A percentile compares a stretch with the other conserved stretches of the same genome.
phyloP scores from a whole-genome alignment of 2,329 filamentous ascomycete genomes.

The Trichoderma pleuroti region DNA sequence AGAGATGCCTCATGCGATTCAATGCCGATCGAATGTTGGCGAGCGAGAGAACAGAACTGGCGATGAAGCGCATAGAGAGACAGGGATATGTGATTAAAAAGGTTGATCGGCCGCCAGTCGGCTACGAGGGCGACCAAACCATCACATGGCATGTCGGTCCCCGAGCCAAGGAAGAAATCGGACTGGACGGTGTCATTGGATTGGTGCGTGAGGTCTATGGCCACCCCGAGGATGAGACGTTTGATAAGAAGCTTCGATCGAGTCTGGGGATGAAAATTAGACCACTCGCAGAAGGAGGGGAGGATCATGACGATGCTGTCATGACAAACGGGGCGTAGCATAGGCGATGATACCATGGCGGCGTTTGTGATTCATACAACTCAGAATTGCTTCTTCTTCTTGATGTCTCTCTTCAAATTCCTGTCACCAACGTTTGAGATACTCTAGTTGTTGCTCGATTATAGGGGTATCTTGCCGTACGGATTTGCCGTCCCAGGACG shows the following conservation, averaged over 20 bases:
- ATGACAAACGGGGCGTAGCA: constrained; percentile 18
- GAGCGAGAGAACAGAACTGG: constrained; percentile 68
- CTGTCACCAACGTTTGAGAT: background rate
- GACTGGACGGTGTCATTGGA: constrained; percentile 68
- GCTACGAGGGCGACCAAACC: constrained; percentile 65
- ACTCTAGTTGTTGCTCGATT: background rate
- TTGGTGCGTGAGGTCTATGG: constrained; percentile 63
- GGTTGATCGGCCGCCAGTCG: constrained; percentile 56
- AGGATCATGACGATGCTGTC: constrained; percentile 22
- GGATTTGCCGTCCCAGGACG: background rate
- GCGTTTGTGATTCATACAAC: background rate
- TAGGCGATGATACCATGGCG: background rate
- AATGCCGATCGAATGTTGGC: constrained; percentile 74
- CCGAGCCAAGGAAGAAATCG: constrained; percentile 80
- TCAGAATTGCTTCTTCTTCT: background rate
- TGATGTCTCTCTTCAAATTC: background rate
- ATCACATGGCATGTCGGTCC: constrained; percentile 83
- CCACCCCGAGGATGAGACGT: constrained; percentile 45
- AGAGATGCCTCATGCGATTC: constrained; percentile 68
- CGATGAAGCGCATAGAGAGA: constrained; percentile 70
- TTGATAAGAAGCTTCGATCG: constrained; percentile 57
- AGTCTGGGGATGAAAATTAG: constrained; percentile 54
- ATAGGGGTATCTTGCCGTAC: constrained; percentile 8
- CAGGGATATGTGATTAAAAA: constrained; percentile 80
- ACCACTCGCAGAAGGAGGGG: constrained; percentile 27